Conservation (phyloP, 2,329 filamentous ascomycete genomes). For the Zymoseptoria brevis region DNA sequence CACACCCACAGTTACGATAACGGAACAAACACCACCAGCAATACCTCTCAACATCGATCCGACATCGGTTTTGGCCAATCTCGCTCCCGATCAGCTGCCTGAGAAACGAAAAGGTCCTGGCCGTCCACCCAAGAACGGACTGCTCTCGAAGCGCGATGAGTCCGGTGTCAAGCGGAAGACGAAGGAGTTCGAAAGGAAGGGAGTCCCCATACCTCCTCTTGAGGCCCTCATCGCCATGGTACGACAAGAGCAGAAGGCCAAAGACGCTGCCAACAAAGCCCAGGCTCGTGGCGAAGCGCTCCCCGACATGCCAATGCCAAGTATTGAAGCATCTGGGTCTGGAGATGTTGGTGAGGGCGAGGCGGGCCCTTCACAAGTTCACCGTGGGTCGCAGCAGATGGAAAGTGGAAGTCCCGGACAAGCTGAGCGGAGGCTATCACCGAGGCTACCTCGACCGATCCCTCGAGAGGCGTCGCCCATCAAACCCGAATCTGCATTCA, state of each 20-base stretch:
- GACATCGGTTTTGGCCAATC: constrained; percentile 25
- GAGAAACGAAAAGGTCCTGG: constrained; percentile 68
- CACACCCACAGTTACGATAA: constrained; percentile 1
- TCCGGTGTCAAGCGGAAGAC: constrained; percentile 28
- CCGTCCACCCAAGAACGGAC: constrained; percentile 72
- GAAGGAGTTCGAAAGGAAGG: constrained; percentile 30
- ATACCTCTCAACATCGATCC: constrained; percentile 18
- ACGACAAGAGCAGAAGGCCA: constrained; percentile 31
- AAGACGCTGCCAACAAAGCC: constrained; percentile 25
- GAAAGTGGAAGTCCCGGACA: constrained; percentile 3
- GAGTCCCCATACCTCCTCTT: constrained; percentile 23
- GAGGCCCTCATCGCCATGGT: constrained; percentile 27
- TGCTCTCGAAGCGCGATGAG: constrained; percentile 69
- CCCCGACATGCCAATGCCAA: constrained; percentile 18
- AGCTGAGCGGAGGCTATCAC: background rate
- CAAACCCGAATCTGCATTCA: constrained; percentile 57
- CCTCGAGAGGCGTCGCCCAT: constrained; percentile 50
- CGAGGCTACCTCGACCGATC: constrained; percentile 6
- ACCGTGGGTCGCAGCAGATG: constrained; percentile 1
- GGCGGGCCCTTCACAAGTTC: background rate
- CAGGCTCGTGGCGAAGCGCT: constrained; percentile 27
- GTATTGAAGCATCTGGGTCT: constrained; percentile 17
- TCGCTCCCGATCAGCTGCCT: constrained; percentile 33
- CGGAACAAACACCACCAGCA: constrained; percentile 11
- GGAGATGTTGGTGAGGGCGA: constrained; percentile 1